Evolutionary conservation across 2,329 filamentous ascomycete genomes (phyloP).

Genomic region (Fusarium dimerum): DNA sequence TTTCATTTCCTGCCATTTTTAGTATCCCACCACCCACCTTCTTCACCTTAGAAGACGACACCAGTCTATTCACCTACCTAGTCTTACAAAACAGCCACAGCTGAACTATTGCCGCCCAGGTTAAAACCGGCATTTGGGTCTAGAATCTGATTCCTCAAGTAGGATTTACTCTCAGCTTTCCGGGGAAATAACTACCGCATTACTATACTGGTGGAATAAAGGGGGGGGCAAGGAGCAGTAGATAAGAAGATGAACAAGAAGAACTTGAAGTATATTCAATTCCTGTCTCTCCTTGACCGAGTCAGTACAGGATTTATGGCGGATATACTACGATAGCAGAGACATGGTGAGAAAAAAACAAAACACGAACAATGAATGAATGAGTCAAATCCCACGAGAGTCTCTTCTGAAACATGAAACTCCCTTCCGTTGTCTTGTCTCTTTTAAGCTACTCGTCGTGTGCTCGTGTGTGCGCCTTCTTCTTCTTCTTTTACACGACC

Average conservation of each 20-base stretch:
- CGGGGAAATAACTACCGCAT: neutral
- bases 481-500: no score
- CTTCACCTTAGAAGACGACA: neutral
- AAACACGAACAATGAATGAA: neutral
- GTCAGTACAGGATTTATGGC: neutral
- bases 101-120: neutral
- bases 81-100: neutral
- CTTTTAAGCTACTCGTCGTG: neutral
- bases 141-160: neutral
- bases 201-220: neutral
- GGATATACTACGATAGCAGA: no score
- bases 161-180: neutral
- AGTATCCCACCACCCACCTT: neutral
- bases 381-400: neutral
- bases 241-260: neutral
- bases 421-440: neutral
- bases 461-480: no score
- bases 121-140: neutral
- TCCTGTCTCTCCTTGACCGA: neutral
- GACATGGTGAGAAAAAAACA: no score
- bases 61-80: no score
- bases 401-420: neutral
- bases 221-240: neutral
- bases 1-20: neutral
- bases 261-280: neutral